A percentile compares a stretch with the other conserved stretches of the same genome.
phyloP scores from a whole-genome alignment of 192 early-diverging fungal genomes.

The Paraglomus brasilianum region DNA sequence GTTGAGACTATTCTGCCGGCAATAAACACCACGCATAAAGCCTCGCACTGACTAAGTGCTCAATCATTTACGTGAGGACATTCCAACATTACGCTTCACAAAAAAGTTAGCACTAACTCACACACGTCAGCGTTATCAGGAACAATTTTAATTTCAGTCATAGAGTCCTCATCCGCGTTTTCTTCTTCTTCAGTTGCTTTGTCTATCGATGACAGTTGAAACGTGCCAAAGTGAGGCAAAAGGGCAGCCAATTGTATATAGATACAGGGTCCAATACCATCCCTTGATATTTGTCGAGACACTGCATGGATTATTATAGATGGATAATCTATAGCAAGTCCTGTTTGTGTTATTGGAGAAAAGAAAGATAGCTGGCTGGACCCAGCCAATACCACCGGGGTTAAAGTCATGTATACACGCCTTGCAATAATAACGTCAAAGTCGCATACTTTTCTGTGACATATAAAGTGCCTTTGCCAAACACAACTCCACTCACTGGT shows the following conservation, averaged over 20 bases:
- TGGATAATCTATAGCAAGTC: conserved; percentile 59
- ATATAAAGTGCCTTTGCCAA: conserved; percentile 47
- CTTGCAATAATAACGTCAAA: not conserved
- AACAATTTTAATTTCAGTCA: conserved; percentile 54
- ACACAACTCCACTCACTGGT: conserved; percentile 21
- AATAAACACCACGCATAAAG: no score
- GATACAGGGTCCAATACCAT: conserved; percentile 46
- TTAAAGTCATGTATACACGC: not conserved
- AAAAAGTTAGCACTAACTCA: conserved; percentile 35
- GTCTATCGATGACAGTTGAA: not conserved
- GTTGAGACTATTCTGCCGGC: no score
- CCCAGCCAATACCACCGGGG: no score
- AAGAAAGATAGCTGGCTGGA: conserved; percentile 51
- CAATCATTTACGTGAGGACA: not conserved
- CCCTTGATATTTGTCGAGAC: conserved; percentile 38
- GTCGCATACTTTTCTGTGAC: conserved; percentile 47
- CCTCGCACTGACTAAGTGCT: no score
- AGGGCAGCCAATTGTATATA: conserved; percentile 57
- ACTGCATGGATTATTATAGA: conserved; percentile 65
- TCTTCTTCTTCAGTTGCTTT: conserved; percentile 31
- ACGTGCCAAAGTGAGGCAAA: not conserved
- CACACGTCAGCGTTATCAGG: conserved; percentile 53
- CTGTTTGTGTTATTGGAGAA: conserved; percentile 37
- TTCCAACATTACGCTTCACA: conserved; percentile 23
- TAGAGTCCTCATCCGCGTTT: conserved; percentile 42